Percentiles rank a stretch among this genome's conserved stretches.
Conservation (phyloP, 108 stramenopile genomes). For the Conticribra weissflogii region DNA sequence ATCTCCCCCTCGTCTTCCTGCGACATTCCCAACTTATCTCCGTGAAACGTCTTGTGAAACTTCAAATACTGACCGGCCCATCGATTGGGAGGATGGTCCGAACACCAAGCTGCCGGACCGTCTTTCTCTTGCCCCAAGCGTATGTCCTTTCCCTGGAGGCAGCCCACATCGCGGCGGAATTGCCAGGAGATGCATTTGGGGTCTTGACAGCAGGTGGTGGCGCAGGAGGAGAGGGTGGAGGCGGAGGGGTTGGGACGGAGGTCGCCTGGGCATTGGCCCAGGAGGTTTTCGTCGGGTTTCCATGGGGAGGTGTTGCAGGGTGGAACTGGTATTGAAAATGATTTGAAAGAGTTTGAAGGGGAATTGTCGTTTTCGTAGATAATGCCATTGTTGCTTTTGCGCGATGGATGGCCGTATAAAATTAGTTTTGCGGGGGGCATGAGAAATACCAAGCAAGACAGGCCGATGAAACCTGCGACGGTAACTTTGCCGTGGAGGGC, state of each 20-base stretch:
- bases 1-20: constrained; percentile 12
- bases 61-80: constrained; percentile 60
- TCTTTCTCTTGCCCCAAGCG: constrained; percentile 66
- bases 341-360: neutral
- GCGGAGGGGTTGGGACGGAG: constrained; percentile 16
- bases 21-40: neutral
- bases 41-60: constrained; percentile 11
- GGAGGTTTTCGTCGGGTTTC: constrained; percentile 57
- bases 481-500: constrained; percentile 12
- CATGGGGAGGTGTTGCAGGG: constrained; percentile 44
- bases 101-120: constrained; percentile 54
- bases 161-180: constrained; percentile 52
- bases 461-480: neutral
- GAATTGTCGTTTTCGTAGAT: neutral
- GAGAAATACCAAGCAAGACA: constrained; percentile 9
- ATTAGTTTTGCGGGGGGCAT: constrained; percentile 13
- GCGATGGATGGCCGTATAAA: neutral
- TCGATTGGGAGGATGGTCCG: constrained; percentile 52
- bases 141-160: constrained; percentile 54
- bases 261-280: constrained; percentile 51
- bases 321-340: constrained; percentile 21
- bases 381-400: neutral
- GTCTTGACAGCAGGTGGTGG: constrained; percentile 45
- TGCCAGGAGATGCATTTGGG: constrained; percentile 57
- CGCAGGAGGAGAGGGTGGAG: constrained; percentile 38